Evolutionary conservation across 106 monocot genomes (phyloP).

Genomic region (Hemerocallis citrina): DNA sequence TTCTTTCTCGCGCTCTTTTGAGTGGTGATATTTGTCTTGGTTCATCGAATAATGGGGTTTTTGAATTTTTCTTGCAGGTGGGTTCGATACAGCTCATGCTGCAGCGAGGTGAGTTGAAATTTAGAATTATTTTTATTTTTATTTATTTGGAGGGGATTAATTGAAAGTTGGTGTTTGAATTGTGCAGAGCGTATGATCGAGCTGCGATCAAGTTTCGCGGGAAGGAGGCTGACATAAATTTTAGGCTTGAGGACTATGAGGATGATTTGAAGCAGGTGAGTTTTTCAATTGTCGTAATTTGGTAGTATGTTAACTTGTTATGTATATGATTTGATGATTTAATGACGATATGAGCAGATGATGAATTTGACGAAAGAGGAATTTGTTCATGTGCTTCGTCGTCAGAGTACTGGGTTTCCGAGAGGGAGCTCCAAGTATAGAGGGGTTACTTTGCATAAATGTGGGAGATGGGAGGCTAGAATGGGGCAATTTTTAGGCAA

Average conservation of each 20-base stretch:
- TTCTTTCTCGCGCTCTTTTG: too few relatives aligned
- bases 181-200: conserved; percentile 46
- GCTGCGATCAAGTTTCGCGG: conserved; percentile 62
- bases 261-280: conserved; percentile 55
- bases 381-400: conserved; percentile 83
- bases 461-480: conserved; percentile 97
- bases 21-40: neutral
- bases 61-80: conserved; percentile 32
- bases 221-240: conserved; percentile 56
- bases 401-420: conserved; percentile 91
- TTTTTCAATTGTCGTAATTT: neutral
- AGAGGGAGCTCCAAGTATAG: conserved; percentile 92
- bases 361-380: conserved; percentile 87
- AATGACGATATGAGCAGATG: conserved; percentile 35
- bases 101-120: conserved; percentile 36
- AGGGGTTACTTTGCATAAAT: conserved; percentile 97
- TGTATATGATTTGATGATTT: neutral
- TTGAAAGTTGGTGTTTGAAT: neutral
- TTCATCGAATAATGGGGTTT: too few relatives aligned
- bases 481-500: conserved; percentile 96
- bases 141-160: neutral
- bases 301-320: too few relatives aligned
- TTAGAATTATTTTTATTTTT: too few relatives aligned
- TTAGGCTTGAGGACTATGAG: conserved; percentile 49
- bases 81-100: conserved; percentile 79